Base-by-base conservation (phyloP, 371 early-diverging fungal genomes). In the Coemansia sp. region DNA sequence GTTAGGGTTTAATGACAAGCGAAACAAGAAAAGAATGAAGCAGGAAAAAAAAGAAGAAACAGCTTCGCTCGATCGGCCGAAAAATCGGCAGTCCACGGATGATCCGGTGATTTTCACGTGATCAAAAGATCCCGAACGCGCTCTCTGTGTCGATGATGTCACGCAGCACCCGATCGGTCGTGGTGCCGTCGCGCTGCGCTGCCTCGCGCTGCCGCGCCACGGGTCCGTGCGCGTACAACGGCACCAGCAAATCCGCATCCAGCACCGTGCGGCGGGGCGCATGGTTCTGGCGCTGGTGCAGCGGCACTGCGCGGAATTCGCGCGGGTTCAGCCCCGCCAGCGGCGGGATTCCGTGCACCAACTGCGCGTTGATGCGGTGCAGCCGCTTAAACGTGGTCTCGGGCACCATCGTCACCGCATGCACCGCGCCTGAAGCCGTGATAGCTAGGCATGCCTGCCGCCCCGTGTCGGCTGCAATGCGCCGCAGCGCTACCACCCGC, bases 301-400 rank as follows among this genome's bases (percentile, higher is more conserved):
- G 31, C n/a, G 70, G 67, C 42, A 63, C 69, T 32, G 81, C 79
- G 73, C 92, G 79, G 71, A 78, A 95, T 7, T 93, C 94, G 54
- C 93, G 83, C 2, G 99, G 96, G 70, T 99, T 97, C 39, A 99
- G 76, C 9, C 95, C 97, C 6, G 93, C 95, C 31, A 86, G 79
- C 61, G 92, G 94, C 57, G 88, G 90, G 0, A 93, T 57, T 26
- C 85, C 85, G 59, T 88, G 89, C 4, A 91, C 89, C 67, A 98
- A 76, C 40, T 89, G 88, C 14, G 86, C 83, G 63, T 88, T 90
- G 16, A 93, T 89, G 63, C 98, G 80, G 36, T 88, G 88, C 36
- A 90, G 85, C 59, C 98, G 88, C 75, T 94, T 95, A 79, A 88
- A 98, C 11, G 88, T 84, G 76, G 89, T 91, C 77, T 98, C 99